A percentile compares a stretch with the other conserved stretches of the same genome.
Evolutionary conservation across 2,329 filamentous ascomycete species (phyloP).

Genomic region (Sclerotiophoma versabilis): DNA sequence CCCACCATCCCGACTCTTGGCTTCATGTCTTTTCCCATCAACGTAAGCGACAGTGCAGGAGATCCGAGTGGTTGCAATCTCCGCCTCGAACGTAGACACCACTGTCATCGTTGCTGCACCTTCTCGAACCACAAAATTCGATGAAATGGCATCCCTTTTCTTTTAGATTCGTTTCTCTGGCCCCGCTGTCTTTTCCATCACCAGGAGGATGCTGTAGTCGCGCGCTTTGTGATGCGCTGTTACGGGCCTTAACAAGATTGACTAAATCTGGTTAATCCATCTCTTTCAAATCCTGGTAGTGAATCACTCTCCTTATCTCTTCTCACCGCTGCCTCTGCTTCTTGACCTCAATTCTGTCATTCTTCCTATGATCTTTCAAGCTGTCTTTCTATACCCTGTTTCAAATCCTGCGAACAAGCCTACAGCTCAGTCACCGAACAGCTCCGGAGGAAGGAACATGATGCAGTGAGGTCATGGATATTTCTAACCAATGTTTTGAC

Average conservation of each 20-base stretch:
- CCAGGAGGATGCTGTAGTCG: constrained; percentile 1
- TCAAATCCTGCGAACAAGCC: background rate
- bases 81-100: background rate
- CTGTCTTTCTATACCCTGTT: background rate
- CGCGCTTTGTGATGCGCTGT: background rate
- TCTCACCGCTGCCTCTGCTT: background rate
- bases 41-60: constrained; percentile 2
- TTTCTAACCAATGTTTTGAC: constrained; percentile 1
- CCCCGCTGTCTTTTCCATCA: background rate
- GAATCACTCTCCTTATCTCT: background rate
- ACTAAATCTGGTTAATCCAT: background rate
- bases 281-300: background rate
- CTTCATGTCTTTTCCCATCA: background rate
- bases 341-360: background rate
- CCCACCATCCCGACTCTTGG: background rate
- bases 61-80: background rate
- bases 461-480: constrained; percentile 6
- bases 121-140: background rate
- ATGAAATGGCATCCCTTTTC: background rate
- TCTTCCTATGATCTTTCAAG: background rate
- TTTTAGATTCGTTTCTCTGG: constrained; percentile 1
- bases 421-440: background rate
- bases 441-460: background rate
- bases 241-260: background rate
- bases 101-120: background rate